These are phyloP conservation scores for Phytopythium boreale DNA, from an alignment of 352 stramenopile species.

Conservation along the genomic window DNA sequence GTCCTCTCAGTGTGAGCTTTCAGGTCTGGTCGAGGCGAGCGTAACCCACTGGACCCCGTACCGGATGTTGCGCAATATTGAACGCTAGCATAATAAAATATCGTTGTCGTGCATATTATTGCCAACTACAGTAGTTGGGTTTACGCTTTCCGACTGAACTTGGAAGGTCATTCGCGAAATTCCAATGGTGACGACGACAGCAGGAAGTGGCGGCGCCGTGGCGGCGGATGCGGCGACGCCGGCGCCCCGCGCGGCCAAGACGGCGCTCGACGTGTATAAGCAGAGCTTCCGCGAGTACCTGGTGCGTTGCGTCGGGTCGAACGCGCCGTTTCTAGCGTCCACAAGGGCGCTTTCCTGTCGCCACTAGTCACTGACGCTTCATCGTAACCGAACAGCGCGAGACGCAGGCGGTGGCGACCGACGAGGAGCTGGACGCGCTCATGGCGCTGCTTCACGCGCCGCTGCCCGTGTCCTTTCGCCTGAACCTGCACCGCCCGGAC, in stretches of 20 bases:
- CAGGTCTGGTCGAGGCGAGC: conserved; percentile 20
- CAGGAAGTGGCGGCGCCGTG: background rate
- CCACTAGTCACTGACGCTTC: too few relatives aligned
- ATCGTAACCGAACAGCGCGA: conserved; percentile 30
- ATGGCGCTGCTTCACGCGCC: conserved; percentile 75
- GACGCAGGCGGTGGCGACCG: conserved; percentile 49
- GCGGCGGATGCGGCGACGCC: background rate
- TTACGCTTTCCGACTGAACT: background rate
- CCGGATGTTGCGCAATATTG: background rate
- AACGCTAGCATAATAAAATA: background rate
- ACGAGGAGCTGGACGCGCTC: conserved; percentile 53
- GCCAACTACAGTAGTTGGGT: background rate
- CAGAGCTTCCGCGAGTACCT: conserved; percentile 81
- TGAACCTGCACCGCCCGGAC: conserved; percentile 73
- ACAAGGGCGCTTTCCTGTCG: background rate
- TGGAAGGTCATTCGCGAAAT: background rate
- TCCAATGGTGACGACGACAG: conserved; percentile 2
- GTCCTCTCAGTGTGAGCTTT: conserved; percentile 32
- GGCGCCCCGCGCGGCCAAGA: conserved; percentile 28
- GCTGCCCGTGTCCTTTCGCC: conserved; percentile 76
- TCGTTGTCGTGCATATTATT: background rate
- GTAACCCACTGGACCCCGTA: background rate
- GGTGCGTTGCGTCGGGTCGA: conserved; percentile 10
- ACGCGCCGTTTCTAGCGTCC: too few relatives aligned
- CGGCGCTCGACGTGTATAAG: conserved; percentile 73